A percentile compares a stretch with the other conserved stretches of the same genome.
Conservation (phyloP, 768 basidiomycete genomes). For the Cyclocybe cylindracea region DNA sequence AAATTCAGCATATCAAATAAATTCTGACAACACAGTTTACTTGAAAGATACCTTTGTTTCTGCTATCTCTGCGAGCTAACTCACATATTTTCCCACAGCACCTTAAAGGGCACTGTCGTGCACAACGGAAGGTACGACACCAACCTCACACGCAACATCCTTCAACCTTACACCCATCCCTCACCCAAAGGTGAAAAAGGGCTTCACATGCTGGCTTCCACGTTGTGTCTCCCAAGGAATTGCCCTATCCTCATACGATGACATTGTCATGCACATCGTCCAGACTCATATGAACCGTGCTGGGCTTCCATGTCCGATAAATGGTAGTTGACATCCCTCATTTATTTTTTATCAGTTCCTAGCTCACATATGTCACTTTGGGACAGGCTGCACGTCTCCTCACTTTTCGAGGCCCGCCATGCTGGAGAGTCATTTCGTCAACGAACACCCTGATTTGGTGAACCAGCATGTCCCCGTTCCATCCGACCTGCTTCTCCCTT, state of each 20-base stretch:
- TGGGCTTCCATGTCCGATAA: slow-evolving; percentile 24
- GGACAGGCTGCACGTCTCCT: slow-evolving; percentile 5
- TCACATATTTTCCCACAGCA: slow-evolving; percentile 10
- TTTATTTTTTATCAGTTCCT: not conserved
- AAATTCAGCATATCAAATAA: too few relatives aligned
- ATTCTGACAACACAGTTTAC: too few relatives aligned
- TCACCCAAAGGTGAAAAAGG: not conserved
- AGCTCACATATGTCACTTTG: not conserved
- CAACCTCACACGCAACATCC: not conserved
- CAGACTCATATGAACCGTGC: slow-evolving; percentile 25
- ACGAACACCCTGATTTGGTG: slow-evolving; percentile 13
- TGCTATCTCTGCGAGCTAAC: not conserved
- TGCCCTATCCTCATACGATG: slow-evolving; percentile 8
- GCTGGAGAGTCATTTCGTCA: slow-evolving; percentile 15
- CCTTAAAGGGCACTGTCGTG: slow-evolving; percentile 12
- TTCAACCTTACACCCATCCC: not conserved
- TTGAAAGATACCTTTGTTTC: not conserved
- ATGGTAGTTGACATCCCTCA: slow-evolving; percentile 14
- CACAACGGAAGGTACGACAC: slow-evolving; percentile 5
- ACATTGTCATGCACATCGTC: slow-evolving; percentile 23
- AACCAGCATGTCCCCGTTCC: slow-evolving; percentile 6
- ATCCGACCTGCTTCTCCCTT: slow-evolving; percentile 10
- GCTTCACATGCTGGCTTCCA: slow-evolving; percentile 18
- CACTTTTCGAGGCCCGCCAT: slow-evolving; percentile 5
- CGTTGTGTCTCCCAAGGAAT: slow-evolving; percentile 18